A percentile compares a stretch with the other conserved stretches of the same genome.
These are phyloP conservation scores for Epichloe aotearoae DNA, from an alignment of 2,329 filamentous ascomycete species.

Conservation along the genomic window DNA sequence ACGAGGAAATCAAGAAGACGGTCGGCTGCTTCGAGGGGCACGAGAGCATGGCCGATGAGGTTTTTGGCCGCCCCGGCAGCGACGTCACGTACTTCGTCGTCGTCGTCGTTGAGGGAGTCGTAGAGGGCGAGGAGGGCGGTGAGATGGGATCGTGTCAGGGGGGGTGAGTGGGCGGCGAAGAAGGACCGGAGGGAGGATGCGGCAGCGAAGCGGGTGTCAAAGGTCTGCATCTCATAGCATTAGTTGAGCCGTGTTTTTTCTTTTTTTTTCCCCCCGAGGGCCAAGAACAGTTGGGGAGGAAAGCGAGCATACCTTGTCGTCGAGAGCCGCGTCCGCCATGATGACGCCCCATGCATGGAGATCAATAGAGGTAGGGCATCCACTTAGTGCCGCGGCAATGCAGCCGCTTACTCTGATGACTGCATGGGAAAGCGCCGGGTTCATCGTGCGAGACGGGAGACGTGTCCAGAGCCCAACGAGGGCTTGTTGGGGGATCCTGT, in stretches of 20 bases:
- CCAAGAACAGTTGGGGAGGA: background rate
- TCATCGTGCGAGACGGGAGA: slow-evolving; percentile 25
- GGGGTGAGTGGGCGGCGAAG: slow-evolving; percentile 18
- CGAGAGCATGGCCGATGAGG: slow-evolving; percentile 32
- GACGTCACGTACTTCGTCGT: slow-evolving; percentile 68
- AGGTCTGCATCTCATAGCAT: slow-evolving; percentile 31
- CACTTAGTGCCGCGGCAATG: slow-evolving; percentile 24
- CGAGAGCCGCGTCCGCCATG: slow-evolving; percentile 33
- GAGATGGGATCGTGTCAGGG: slow-evolving; percentile 27
- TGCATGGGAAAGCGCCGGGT: slow-evolving; percentile 36
- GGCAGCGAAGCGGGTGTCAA: slow-evolving; percentile 51
- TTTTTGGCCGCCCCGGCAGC: slow-evolving; percentile 38
- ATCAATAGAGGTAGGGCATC: slow-evolving; percentile 7
- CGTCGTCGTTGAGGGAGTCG: slow-evolving; percentile 74
- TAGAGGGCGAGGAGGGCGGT: slow-evolving; percentile 54
- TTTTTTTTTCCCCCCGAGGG: fast-evolving
- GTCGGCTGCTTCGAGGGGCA: slow-evolving; percentile 33
- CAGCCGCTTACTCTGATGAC: slow-evolving; percentile 34
- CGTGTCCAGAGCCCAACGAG: slow-evolving; percentile 29
- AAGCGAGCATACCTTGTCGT: slow-evolving; percentile 29
- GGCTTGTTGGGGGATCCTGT: slow-evolving; percentile 18
- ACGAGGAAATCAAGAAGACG: slow-evolving; percentile 32
- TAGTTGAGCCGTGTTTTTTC: background rate
- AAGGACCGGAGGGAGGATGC: slow-evolving; percentile 41
- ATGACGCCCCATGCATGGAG: slow-evolving; percentile 34